phyloP scores from a whole-genome alignment of 805 yeast species.

The Ogataea populi-albae region DNA sequence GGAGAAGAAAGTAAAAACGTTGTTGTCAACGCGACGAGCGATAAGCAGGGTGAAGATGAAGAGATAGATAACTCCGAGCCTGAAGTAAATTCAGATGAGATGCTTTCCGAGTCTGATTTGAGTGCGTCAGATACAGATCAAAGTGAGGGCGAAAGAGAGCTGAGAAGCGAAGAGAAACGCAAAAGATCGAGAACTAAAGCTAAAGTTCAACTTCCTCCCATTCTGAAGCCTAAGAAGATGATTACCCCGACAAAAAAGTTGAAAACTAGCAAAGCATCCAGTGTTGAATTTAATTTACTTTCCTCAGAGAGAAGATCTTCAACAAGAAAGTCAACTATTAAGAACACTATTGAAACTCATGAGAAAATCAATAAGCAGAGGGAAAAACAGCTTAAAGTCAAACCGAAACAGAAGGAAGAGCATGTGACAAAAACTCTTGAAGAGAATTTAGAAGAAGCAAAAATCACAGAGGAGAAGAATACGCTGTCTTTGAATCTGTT shows the following conservation, averaged over 20 bases:
- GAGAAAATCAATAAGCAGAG: constrained; percentile 70
- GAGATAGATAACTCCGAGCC: no score
- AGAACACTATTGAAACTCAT: constrained; percentile 72
- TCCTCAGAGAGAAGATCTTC: constrained; percentile 63
- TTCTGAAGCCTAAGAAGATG: constrained; percentile 26
- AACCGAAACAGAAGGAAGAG: constrained; percentile 34
- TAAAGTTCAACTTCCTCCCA: constrained; percentile 38
- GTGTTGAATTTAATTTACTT: constrained; percentile 24
- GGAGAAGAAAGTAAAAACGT: constrained; percentile 26
- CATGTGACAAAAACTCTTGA: constrained; percentile 58
- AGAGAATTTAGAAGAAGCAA: constrained; percentile 76
- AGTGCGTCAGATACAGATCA: constrained; percentile 54
- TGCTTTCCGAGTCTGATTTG: constrained; percentile 54
- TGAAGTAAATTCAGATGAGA: constrained; percentile 42
- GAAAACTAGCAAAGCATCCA: constrained; percentile 28
- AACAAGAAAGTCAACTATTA: constrained; percentile 71
- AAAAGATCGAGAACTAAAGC: constrained; percentile 38
- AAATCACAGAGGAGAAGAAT: constrained; percentile 79
- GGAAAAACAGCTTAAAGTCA: constrained; percentile 40
- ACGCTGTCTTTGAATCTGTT: constrained; percentile 69
- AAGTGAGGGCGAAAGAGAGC: constrained; percentile 44
- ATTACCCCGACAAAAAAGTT: constrained; percentile 22
- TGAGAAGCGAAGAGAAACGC: constrained; percentile 31
- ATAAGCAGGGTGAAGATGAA: constrained; percentile 4
- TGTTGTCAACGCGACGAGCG: constrained; percentile 28